Evolutionary conservation across 768 basidiomycete genomes (phyloP).

Genomic region (Macrolepiota fuliginosa): DNA sequence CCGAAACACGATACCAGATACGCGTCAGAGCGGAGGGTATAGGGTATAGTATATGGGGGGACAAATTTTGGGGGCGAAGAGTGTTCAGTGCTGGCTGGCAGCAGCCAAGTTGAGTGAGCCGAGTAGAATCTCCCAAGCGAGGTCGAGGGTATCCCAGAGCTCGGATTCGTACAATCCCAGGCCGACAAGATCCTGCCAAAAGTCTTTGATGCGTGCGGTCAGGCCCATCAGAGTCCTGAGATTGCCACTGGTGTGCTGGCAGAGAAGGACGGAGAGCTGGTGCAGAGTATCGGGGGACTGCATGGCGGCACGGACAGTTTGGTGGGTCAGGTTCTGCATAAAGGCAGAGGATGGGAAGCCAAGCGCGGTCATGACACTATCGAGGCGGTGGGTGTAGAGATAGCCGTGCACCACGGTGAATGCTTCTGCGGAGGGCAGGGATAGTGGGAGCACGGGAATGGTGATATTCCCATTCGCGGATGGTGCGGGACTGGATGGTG

Average conservation of each 20-base stretch:
- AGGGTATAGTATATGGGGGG: not conserved
- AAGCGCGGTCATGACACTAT: slow-evolving; percentile 56
- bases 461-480: slow-evolving; percentile 29
- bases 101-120: slow-evolving; percentile 51
- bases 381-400: slow-evolving; percentile 67
- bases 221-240: slow-evolving; percentile 47
- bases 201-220: slow-evolving; percentile 69
- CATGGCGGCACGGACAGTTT: slow-evolving; percentile 40
- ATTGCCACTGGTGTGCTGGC: slow-evolving; percentile 41
- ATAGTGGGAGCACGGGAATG: slow-evolving; percentile 70
- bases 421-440: slow-evolving; percentile 67
- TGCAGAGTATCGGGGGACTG: slow-evolving; percentile 52
- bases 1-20: slow-evolving; percentile 7
- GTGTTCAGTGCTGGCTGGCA: slow-evolving; percentile 23
- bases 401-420: slow-evolving; percentile 64
- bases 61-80: not conserved
- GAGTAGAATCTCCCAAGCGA: slow-evolving; percentile 76
- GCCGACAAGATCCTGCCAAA: slow-evolving; percentile 78
- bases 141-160: slow-evolving; percentile 75
- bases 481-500: slow-evolving; percentile 28
- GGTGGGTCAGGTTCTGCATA: slow-evolving; percentile 40
- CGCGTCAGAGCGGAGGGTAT: slow-evolving; percentile 7
- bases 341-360: slow-evolving; percentile 55
- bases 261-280: slow-evolving; percentile 52
- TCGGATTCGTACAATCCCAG: slow-evolving; percentile 72